Evolutionary conservation across 2,329 filamentous ascomycete species (phyloP), one percentile per base, ranked within the genome.

Genomic region (Fusarium caatingaense): DNA sequence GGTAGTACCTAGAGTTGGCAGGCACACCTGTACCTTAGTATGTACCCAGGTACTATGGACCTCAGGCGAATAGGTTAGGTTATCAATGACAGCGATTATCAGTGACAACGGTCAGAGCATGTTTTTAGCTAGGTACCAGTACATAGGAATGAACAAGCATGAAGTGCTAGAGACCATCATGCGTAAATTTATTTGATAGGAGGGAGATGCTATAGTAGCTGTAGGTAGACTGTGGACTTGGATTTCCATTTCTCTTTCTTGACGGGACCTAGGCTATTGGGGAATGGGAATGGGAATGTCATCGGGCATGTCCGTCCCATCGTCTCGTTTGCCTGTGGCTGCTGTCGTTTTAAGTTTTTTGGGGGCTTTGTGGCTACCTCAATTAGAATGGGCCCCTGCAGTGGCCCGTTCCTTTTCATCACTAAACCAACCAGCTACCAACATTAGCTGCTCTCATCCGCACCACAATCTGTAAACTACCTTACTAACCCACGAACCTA

Each of bases 271-370:
- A 18, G 32, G 16, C 32, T 37, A 37, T 37, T 18, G 16, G 32
- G 32, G 32, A 34, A 10, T 34, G 37, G 8, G 16, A 18, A 23
- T 21, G 28, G 48, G 41, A 56, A 60, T 56, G 50, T 46, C 30
- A 56, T 18, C 25, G 45, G 61, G 16, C 30, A 40, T 37, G 41
- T 65, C 46, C 28, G 34, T 41, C 13, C 34, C 18, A n/a, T n/a
- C 34, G 18, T 37, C 10, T n/a, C 18, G 16, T 51, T 11, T 46
- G 18, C 45, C 23, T 44, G 34, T 63, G 46, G 47, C 60, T 55
- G 32, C 25, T 34, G 28, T 23, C 37, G 30, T 45, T 60, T 62
- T 60, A 42, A 23, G 34, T 56, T 62, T 44, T 27, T 55, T n/a
- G 10, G 34, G 42, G 54, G 57, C 57, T 59, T 65, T 48, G 50